Evolutionary conservation across 257 asterid genomes (phyloP).

Genomic region (Nicotiana otophora): DNA sequence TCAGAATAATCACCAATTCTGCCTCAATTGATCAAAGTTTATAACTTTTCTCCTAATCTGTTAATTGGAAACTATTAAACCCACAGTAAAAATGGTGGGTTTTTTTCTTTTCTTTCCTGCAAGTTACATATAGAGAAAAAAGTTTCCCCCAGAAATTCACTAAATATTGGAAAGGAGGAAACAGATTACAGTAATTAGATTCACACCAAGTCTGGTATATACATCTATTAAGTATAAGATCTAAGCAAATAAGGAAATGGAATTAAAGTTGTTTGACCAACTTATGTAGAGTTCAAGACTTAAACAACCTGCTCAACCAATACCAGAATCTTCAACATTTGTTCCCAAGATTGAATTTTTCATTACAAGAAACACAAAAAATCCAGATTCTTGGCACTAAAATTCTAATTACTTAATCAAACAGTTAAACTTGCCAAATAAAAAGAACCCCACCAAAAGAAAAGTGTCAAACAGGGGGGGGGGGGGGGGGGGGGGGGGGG

Average conservation of each 20-base stretch:
- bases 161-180: constrained; percentile 28
- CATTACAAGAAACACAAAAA: constrained; percentile 32
- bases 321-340: constrained; percentile 61
- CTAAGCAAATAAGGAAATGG: not conserved
- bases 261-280: not conserved
- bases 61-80: constrained; percentile 26
- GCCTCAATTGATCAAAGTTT: not conserved
- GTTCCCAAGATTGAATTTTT: constrained; percentile 41
- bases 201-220: constrained; percentile 32
- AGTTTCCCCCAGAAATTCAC: constrained; percentile 30
- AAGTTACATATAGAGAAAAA: constrained; percentile 17
- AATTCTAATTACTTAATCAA: too few relatives aligned
- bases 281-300: constrained; percentile 12
- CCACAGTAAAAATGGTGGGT: constrained; percentile 69
- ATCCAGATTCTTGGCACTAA: constrained; percentile 36
- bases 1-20: constrained; percentile 12
- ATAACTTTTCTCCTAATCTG: not conserved
- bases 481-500: too few relatives aligned
- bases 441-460: not conserved
- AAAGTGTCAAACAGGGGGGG: constrained; percentile 15
- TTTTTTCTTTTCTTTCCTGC: not conserved
- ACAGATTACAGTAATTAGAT: constrained; percentile 24
- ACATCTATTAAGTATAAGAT: constrained; percentile 23
- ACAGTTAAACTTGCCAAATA: not conserved
- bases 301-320: constrained; percentile 43